Percentiles rank a stretch among this genome's conserved stretches.
Evolutionary conservation across 768 basidiomycete species (phyloP).

Genomic region (Amanita polypyramis): DNA sequence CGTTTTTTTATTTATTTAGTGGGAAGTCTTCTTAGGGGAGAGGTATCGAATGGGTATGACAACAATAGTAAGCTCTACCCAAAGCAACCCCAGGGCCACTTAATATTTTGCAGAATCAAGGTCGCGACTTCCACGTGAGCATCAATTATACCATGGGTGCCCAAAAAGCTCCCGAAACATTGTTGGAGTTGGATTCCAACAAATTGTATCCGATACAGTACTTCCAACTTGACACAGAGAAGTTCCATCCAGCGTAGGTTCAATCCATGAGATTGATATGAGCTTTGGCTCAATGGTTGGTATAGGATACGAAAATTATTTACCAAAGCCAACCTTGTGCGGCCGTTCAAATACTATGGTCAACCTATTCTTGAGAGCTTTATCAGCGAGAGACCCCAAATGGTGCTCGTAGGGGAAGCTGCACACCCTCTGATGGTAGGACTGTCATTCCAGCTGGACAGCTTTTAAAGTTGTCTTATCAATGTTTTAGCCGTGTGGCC

Average conservation of each 20-base stretch:
- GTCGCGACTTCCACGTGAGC: conserved; percentile 18
- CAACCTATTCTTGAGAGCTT: conserved; percentile 31
- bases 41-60: conserved; percentile 8
- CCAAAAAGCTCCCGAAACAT: not conserved
- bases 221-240: conserved; percentile 15
- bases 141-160: conserved; percentile 13
- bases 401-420: conserved; percentile 50
- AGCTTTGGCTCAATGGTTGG: not conserved
- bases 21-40: conserved; percentile 25
- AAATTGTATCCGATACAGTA: not conserved
- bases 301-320: conserved; percentile 26
- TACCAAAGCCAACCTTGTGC: conserved; percentile 17
- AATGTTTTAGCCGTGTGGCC: conserved; percentile 37
- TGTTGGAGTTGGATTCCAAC: not conserved
- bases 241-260: conserved; percentile 26
- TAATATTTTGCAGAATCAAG: conserved; percentile 15
- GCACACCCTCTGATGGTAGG: conserved; percentile 45
- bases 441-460: conserved; percentile 1
- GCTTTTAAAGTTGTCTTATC: not conserved
- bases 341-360: conserved; percentile 19
- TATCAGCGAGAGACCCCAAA: conserved; percentile 35
- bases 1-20: conserved; percentile 20
- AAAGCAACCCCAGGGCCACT: not conserved
- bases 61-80: not conserved
- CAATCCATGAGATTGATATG: not conserved